Conservation (phyloP, 1,139 yeast genomes). For the Nadsonia commutata region DNA sequence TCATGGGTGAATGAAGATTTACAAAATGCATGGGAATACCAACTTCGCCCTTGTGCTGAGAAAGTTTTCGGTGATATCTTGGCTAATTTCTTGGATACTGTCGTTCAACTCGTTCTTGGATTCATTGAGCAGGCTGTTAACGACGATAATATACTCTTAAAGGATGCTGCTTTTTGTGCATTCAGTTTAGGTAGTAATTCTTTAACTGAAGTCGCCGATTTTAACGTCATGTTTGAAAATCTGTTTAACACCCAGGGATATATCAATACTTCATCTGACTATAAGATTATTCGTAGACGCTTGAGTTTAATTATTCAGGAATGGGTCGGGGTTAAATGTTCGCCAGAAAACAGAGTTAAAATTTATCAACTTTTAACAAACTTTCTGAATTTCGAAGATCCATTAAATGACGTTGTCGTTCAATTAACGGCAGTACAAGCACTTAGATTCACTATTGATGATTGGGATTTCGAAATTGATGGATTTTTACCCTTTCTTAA, state of each 20-base stretch:
- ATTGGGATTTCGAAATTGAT: slow-evolving; percentile 67
- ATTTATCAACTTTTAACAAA: slow-evolving; percentile 42
- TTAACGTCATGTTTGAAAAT: slow-evolving; percentile 41
- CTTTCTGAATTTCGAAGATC: slow-evolving; percentile 30
- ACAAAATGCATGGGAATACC: slow-evolving; percentile 67
- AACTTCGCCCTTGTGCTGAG: slow-evolving; percentile 79
- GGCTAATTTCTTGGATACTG: slow-evolving; percentile 43
- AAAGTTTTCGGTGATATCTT: slow-evolving; percentile 67
- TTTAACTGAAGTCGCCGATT: slow-evolving; percentile 48
- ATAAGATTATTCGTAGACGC: slow-evolving; percentile 59
- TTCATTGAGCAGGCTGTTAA: slow-evolving; percentile 43
- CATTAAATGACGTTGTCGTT: slow-evolving; percentile 58
- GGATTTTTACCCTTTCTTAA: slow-evolving; percentile 54
- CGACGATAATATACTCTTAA: slow-evolving; percentile 35
- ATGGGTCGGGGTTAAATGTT: slow-evolving; percentile 62
- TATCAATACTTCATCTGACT: slow-evolving; percentile 23
- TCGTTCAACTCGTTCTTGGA: slow-evolving; percentile 45
- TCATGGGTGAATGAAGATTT: slow-evolving; percentile 82
- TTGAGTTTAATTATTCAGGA: slow-evolving; percentile 62
- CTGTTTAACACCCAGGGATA: slow-evolving; percentile 55
- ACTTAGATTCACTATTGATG: slow-evolving; percentile 54
- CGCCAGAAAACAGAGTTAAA: slow-evolving; percentile 39
- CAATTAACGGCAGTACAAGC: slow-evolving; percentile 63
- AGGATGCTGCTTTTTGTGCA: slow-evolving; percentile 69
- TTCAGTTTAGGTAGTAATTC: slow-evolving; percentile 65